phyloP scores from a whole-genome alignment of 192 early-diverging fungal genomes.

The Cetraspora pellucida region DNA sequence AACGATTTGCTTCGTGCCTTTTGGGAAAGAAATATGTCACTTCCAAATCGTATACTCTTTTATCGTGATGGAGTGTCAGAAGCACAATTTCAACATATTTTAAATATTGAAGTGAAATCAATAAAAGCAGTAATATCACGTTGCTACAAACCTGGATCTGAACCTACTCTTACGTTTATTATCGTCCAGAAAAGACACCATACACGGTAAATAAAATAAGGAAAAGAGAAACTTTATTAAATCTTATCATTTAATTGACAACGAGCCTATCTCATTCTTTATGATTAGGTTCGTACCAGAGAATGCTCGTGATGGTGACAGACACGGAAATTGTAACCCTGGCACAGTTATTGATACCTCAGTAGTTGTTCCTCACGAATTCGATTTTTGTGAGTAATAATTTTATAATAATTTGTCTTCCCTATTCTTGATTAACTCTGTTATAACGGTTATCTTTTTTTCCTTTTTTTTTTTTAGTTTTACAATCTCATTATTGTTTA shows the following conservation, averaged over 20 bases:
- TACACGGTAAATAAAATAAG: slow-evolving; percentile 49
- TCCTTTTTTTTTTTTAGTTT: not conserved
- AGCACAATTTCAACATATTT: slow-evolving; percentile 51
- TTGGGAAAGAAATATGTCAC: slow-evolving; percentile 54
- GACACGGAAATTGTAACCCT: slow-evolving; percentile 70
- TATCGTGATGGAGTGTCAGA: slow-evolving; percentile 90
- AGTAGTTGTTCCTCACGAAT: slow-evolving; percentile 1
- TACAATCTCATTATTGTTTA: slow-evolving; percentile 78
- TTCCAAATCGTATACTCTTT: slow-evolving; percentile 73
- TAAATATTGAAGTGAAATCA: not conserved
- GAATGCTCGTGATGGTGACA: slow-evolving; percentile 58
- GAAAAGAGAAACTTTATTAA: not conserved
- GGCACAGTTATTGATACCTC: slow-evolving; percentile 43
- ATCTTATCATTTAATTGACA: not conserved
- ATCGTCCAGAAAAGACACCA: slow-evolving; percentile 91
- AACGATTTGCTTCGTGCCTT: slow-evolving; percentile 64
- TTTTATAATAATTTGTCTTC: not conserved
- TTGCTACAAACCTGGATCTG: not conserved
- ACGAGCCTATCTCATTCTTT: not conserved
- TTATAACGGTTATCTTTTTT: not conserved
- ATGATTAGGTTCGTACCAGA: slow-evolving; percentile 65
- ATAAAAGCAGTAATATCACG: not conserved
- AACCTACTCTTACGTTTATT: slow-evolving; percentile 83
- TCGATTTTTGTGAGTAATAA: slow-evolving; percentile 10
- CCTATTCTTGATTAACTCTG: not conserved